These are phyloP conservation scores for Neocucurbitaria cava DNA, from an alignment of 2,329 filamentous ascomycete genomes.

Conservation along the genomic window DNA sequence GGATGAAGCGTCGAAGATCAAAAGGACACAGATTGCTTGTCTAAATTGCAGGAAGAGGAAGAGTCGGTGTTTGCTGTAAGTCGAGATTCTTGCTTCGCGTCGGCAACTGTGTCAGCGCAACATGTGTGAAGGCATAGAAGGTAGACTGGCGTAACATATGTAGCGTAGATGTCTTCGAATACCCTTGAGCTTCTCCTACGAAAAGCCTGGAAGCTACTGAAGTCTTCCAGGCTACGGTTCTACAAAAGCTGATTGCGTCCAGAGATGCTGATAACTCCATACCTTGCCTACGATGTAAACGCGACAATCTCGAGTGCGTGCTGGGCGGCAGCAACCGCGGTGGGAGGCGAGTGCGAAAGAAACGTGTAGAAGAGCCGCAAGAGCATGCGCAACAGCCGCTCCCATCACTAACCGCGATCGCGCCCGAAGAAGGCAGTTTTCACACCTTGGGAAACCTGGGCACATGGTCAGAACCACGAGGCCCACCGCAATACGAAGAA, in stretches of 20 bases:
- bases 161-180: background rate
- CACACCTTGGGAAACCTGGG: slow-evolving; percentile 47
- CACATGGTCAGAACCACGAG: slow-evolving; percentile 39
- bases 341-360: slow-evolving; percentile 63
- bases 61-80: slow-evolving; percentile 49
- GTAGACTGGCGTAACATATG: too few species aligned
- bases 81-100: slow-evolving; percentile 3
- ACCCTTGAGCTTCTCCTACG: background rate
- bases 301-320: slow-evolving; percentile 65
- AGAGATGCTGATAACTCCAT: slow-evolving; percentile 58
- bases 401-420: slow-evolving; percentile 32
- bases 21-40: slow-evolving; percentile 36
- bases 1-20: slow-evolving; percentile 27
- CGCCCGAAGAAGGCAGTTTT: slow-evolving; percentile 46
- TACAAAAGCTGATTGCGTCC: slow-evolving; percentile 1
- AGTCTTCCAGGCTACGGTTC: background rate
- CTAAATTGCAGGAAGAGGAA: slow-evolving; percentile 50
- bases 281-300: slow-evolving; percentile 65
- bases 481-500: slow-evolving; percentile 28
- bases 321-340: slow-evolving; percentile 66
- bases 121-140: too few species aligned
- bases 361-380: slow-evolving; percentile 25
- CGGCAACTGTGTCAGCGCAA: slow-evolving; percentile 1
- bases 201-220: background rate
- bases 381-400: slow-evolving; percentile 16